Conservation (phyloP, 2,329 filamentous ascomycete genomes). For the Claviceps africana region DNA sequence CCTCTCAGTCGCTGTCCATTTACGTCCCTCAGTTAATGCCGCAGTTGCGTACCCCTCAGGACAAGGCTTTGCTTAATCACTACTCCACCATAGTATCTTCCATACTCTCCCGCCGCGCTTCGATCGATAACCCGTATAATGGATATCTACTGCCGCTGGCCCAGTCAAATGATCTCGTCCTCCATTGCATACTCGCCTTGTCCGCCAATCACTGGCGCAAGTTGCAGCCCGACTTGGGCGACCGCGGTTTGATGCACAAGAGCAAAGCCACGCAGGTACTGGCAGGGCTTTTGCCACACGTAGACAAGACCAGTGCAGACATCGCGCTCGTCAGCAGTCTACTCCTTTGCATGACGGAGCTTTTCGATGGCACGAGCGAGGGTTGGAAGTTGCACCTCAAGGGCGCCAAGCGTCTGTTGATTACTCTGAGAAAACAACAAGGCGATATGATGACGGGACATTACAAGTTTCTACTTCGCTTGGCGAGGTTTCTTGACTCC, state of each 20-base stretch:
- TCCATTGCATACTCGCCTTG: conserved; percentile 20
- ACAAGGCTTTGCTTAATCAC: conserved; percentile 21
- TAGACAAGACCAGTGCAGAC: conserved; percentile 17
- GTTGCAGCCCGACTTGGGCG: conserved; percentile 17
- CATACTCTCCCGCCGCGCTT: conserved; percentile 18
- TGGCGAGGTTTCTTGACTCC: conserved; percentile 19
- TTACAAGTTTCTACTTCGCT: conserved; percentile 23
- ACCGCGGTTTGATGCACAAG: conserved; percentile 18
- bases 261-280: conserved; percentile 19
- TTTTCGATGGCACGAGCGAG: conserved; percentile 27
- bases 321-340: conserved; percentile 26
- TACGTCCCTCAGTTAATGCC: conserved; percentile 18
- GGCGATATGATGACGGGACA: conserved; percentile 22
- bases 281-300: conserved; percentile 19
- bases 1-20: conserved; percentile 11
- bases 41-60: conserved; percentile 15
- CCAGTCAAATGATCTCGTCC: conserved; percentile 18
- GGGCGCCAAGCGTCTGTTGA: conserved; percentile 25
- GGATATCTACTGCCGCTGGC: conserved; percentile 20
- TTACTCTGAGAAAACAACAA: conserved; percentile 17
- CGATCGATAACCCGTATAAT: conserved; percentile 17
- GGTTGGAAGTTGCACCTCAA: conserved; percentile 29
- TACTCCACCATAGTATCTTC: conserved; percentile 20
- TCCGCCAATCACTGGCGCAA: conserved; percentile 22
- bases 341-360: conserved; percentile 27